Base-by-base conservation (phyloP, 345 rosid species). In the Euphorbia tirucalli region DNA sequence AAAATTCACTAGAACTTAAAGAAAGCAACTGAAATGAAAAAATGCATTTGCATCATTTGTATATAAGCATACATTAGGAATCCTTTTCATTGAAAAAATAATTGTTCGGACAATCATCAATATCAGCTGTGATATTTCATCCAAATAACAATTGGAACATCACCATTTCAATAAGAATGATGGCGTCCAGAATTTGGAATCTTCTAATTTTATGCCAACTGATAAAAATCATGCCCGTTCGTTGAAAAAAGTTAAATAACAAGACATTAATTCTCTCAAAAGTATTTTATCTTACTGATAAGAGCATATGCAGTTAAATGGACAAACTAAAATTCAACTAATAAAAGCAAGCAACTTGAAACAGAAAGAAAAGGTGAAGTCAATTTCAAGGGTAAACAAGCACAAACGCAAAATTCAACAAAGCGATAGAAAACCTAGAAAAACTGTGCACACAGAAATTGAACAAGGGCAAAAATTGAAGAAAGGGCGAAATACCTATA, bases 401-500 rank as follows among this genome's bases (percentile, higher is more conserved):
- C 7, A 19, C 30, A n/a, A n/a, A n/a, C n/a, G n/a, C n/a, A n/a
- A n/a, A n/a, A 54, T 27, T 9, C 13, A 19, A 61, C 21, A 31
- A 11, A 39, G 11, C 16, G n/a, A 0, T 21, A 16, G 16, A n/a
- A 19, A 37, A 62, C 0, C 5, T 62, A 7, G 3, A 19, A 32
- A 56, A n/a, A 7, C n/a, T n/a, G n/a, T n/a, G n/a, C n/a, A n/a
- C n/a, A n/a, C n/a, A n/a, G n/a, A n/a, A n/a, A n/a, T n/a, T n/a
- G n/a, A n/a, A n/a, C n/a, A n/a, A n/a, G n/a, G n/a, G 27, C 2
- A 21, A 5, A 66, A 61, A 4, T 3, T 7, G 19, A 41, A 28
- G 18, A 61, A 5, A 19, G 21, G 24, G 60, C 31, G 64, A 11
- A 48, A 25, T 81, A 91, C 96, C 98, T 46, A 94, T 94, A 2